Base-by-base conservation (phyloP, 2,329 filamentous ascomycete genomes). In the Plenodomus biglobosus region DNA sequence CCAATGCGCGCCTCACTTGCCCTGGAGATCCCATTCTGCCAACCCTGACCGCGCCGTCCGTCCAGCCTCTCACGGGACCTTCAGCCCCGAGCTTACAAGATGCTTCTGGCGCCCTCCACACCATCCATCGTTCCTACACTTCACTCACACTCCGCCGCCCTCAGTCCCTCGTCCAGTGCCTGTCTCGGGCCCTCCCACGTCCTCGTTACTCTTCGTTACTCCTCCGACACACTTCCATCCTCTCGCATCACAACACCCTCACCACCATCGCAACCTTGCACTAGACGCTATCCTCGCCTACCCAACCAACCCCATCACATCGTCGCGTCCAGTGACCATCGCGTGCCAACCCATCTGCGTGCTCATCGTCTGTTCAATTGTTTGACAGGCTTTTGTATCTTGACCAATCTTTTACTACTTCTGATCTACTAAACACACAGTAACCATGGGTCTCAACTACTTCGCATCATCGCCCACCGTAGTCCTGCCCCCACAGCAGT, bases 381-480 rank as follows among this genome's bases (percentile, higher is more conserved):
- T 48, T 48, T 55, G 52, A 56, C 64, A 64, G 60, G 56, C 58
- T 48, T 47, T 61, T 64, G 68, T 71, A 71, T 71, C 66, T 56
- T 56, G 62, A 40, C 7, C 27, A 54, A 55, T 48, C 53, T 52
- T 52, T 58, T 48, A 43, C 56, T 44, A 54, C 53, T 57, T 61
- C 52, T 68, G 51, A 65, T 53, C 54, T 70, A 73, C 70, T 72
- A 70, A 72, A 70, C 66, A 66, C 50, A 64, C 70, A 72, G 69
- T 67, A 8, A 37, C 16, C 35, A 75, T 74, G 71, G 71, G 66
- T 60, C 68, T 73, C 53, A 73, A 75, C 66, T 77, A 77, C 65
- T 76, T 73, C 62, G 69, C 73, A 52, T 76, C 75, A 34, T 75
- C 75, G 44, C 75, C 76, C 37, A 76, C 75, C 32, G 72, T 78